Conservation (phyloP, 2,329 filamentous ascomycete species). For the Scytalidium lignicola region DNA sequence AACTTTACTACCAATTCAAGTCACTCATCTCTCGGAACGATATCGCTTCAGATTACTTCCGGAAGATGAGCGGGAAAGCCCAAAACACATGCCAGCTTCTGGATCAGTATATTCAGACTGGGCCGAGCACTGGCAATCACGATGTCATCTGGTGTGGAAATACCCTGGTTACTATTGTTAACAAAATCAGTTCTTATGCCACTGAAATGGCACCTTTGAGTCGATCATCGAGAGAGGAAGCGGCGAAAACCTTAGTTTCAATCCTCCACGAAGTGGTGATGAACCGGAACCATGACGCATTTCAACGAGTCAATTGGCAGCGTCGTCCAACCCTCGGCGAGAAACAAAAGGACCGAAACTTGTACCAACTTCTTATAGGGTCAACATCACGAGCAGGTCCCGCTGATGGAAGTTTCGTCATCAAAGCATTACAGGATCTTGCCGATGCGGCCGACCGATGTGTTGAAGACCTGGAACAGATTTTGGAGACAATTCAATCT, state of each 20-base stretch:
- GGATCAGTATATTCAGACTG: slow-evolving; percentile 19
- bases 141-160: slow-evolving; percentile 22
- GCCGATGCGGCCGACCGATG: slow-evolving; percentile 16
- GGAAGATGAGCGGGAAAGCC: slow-evolving; percentile 19
- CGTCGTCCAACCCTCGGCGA: slow-evolving; percentile 18
- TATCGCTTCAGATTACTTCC: slow-evolving; percentile 19
- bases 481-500: slow-evolving; percentile 9
- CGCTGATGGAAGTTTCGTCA: slow-evolving; percentile 17
- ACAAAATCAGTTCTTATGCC: slow-evolving; percentile 17
- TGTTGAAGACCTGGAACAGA: slow-evolving; percentile 17
- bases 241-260: slow-evolving; percentile 16
- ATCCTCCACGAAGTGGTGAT: slow-evolving; percentile 21
- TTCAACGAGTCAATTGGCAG: slow-evolving; percentile 13
- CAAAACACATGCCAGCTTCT: slow-evolving; percentile 11
- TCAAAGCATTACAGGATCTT: slow-evolving; percentile 21
- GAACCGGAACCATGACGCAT: slow-evolving; percentile 19
- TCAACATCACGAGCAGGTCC: slow-evolving; percentile 10
- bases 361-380: slow-evolving; percentile 23
- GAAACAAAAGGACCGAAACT: slow-evolving; percentile 19
- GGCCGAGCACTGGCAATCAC: slow-evolving; percentile 14
- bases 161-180: slow-evolving; percentile 18
- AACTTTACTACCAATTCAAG: slow-evolving; percentile 18
- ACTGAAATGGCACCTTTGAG: slow-evolving; percentile 14
- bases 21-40: slow-evolving; percentile 15
- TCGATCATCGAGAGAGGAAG: slow-evolving; percentile 12